Percentiles rank a stretch among this genome's conserved stretches.
Evolutionary conservation across 2,329 filamentous ascomycete species (phyloP).

Genomic region (Phyllachora maydis): DNA sequence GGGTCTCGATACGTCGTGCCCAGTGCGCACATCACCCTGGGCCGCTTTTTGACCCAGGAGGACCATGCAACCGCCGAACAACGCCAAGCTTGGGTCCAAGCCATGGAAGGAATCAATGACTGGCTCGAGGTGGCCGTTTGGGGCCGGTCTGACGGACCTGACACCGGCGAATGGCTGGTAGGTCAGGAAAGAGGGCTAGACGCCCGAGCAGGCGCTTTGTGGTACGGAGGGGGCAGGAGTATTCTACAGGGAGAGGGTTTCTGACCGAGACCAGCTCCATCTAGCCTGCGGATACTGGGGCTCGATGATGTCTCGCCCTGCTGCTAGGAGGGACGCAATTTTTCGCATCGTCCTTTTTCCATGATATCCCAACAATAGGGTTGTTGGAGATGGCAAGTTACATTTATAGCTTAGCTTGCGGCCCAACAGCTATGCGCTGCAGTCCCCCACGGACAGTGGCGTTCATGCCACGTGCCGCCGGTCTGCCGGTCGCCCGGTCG

Average conservation of each 20-base stretch:
- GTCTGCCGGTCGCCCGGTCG: constrained; percentile 48
- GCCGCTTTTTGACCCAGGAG: constrained; percentile 48
- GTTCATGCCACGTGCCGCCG: constrained; percentile 44
- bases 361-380: no score
- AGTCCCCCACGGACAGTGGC: constrained; percentile 34
- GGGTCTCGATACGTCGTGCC: constrained; percentile 73
- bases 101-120: constrained; percentile 56
- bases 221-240: constrained; percentile 71
- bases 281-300: no score
- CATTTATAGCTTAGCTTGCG: no score
- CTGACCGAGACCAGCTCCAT: no score
- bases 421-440: no score
- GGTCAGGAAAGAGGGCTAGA: constrained; percentile 70
- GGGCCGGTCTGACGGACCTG: constrained; percentile 24
- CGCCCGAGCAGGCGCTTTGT: constrained; percentile 52
- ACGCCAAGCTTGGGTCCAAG: constrained; percentile 42
- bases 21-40: constrained; percentile 76
- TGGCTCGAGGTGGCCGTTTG: constrained; percentile 56
- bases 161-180: constrained; percentile 61
- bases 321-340: no score
- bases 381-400: no score
- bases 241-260: constrained; percentile 43
- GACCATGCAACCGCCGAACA: constrained; percentile 40
- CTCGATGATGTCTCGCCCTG: no score
- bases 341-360: no score